These are phyloP conservation scores for Westerdykella sp. DNA, from an alignment of 2,329 filamentous ascomycete species.

Conservation along the genomic window DNA sequence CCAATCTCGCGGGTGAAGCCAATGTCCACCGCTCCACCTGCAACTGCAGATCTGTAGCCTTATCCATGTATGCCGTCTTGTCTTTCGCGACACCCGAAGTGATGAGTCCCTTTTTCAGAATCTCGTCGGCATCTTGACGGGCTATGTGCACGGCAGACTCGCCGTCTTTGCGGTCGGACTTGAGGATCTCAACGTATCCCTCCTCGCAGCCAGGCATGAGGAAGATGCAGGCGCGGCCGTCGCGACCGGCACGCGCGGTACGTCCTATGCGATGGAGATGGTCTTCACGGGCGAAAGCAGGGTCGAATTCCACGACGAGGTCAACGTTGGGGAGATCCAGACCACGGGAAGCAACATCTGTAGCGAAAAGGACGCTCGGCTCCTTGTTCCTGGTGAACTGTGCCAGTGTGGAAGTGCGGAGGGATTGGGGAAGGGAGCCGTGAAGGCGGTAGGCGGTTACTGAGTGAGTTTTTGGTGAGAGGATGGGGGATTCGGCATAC, in stretches of 20 bases:
- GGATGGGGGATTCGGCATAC: constrained; percentile 61
- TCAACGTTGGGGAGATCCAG: constrained; percentile 94
- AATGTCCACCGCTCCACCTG: constrained; percentile 60
- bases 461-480: constrained; percentile 69
- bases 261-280: constrained; percentile 92
- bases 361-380: constrained; percentile 81
- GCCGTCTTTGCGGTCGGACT: constrained; percentile 60
- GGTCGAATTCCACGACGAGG: constrained; percentile 91
- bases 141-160: constrained; percentile 55
- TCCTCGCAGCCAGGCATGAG: constrained; percentile 87
- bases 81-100: constrained; percentile 25
- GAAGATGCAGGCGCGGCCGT: constrained; percentile 83
- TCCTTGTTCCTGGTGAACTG: constrained; percentile 69
- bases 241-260: constrained; percentile 84
- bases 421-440: constrained; percentile 80
- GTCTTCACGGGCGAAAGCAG: constrained; percentile 86
- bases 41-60: constrained; percentile 62
- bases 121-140: constrained; percentile 57
- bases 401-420: constrained; percentile 78
- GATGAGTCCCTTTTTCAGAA: constrained; percentile 59
- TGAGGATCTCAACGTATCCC: constrained; percentile 72
- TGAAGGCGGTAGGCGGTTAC: constrained; percentile 84
- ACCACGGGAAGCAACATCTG: constrained; percentile 91
- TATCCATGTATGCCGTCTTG: constrained; percentile 56
- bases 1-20: constrained; percentile 62